A percentile compares a stretch with the other conserved stretches of the same genome.
phyloP scores from a whole-genome alignment of 257 asterid genomes.

The Forsythia suspensa region DNA sequence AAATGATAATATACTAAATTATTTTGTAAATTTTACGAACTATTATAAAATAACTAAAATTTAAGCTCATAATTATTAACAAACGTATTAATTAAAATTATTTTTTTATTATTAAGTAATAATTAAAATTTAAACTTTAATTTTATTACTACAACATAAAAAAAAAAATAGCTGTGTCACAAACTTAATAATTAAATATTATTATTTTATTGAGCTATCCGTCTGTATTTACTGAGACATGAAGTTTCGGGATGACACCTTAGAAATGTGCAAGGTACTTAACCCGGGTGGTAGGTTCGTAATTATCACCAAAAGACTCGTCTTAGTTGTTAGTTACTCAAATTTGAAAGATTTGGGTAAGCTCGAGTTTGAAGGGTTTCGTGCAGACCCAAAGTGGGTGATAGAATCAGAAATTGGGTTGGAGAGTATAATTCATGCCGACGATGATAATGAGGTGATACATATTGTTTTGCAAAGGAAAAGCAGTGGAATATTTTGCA shows the following conservation, averaged over 20 bases:
- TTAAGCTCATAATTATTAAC: too few relatives aligned
- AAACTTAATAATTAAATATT: too few relatives aligned
- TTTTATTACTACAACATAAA: too few relatives aligned
- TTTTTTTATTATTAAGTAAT: too few relatives aligned
- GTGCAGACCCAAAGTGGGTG: conserved; percentile 72
- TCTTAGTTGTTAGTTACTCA: conserved; percentile 73
- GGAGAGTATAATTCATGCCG: conserved; percentile 81
- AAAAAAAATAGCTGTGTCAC: too few relatives aligned
- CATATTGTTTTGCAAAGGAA: conserved; percentile 62
- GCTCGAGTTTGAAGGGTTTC: conserved; percentile 73
- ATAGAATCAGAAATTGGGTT: conserved; percentile 58
- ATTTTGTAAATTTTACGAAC: too few relatives aligned
- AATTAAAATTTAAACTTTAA: too few relatives aligned
- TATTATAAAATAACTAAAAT: too few relatives aligned
- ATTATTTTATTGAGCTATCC: too few relatives aligned
- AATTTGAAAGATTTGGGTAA: conserved; percentile 53
- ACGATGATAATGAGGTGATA: conserved; percentile 56
- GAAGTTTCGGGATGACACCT: conserved; percentile 52
- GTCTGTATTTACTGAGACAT: conserved; percentile 60
- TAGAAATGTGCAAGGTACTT: conserved; percentile 72
- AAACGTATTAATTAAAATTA: too few relatives aligned
- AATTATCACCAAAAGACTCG: conserved; percentile 55
- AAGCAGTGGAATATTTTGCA: conserved; percentile 46
- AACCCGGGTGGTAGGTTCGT: conserved; percentile 59
- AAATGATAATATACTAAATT: too few relatives aligned